Conservation (phyloP, 305 asterid species). For the Salvia sclarea region DNA sequence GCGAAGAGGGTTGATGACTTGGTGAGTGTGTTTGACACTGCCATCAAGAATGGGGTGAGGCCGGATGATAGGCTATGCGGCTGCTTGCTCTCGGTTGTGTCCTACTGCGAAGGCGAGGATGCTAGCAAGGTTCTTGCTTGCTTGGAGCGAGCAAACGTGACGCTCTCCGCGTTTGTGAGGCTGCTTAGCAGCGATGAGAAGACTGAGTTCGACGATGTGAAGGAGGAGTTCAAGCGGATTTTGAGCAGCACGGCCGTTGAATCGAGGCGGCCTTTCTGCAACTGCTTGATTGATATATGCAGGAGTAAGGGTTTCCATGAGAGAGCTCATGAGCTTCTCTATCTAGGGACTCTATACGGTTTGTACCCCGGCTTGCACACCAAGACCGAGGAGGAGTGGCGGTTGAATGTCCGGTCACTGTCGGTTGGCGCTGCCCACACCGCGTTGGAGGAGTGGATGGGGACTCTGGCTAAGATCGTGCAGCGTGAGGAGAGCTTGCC, state of each 20-base stretch:
- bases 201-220: slow-evolving; percentile 43
- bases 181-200: slow-evolving; percentile 39
- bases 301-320: slow-evolving; percentile 47
- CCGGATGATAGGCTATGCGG: slow-evolving; percentile 91
- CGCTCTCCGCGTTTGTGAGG: slow-evolving; percentile 52
- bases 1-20: slow-evolving; percentile 73
- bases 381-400: slow-evolving; percentile 82
- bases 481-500: slow-evolving; percentile 67
- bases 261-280: slow-evolving; percentile 83
- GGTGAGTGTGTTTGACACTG: slow-evolving; percentile 57
- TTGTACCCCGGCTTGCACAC: slow-evolving; percentile 88
- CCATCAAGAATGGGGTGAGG: slow-evolving; percentile 59
- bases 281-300: slow-evolving; percentile 85
- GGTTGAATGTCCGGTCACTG: slow-evolving; percentile 71
- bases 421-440: slow-evolving; percentile 91
- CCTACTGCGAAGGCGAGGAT: slow-evolving; percentile 64
- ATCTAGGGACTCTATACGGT: slow-evolving; percentile 72
- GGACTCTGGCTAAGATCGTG: slow-evolving; percentile 56
- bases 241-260: slow-evolving; percentile 62
- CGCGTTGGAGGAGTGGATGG: slow-evolving; percentile 94
- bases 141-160: slow-evolving; percentile 55
- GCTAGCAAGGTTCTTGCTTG: slow-evolving; percentile 67
- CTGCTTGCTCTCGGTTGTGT: slow-evolving; percentile 76
- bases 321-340: slow-evolving; percentile 82
- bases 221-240: slow-evolving; percentile 61